Evolutionary conservation across 2,329 filamentous ascomycete species (phyloP).

Genomic region (Stachybotrys chlorohalonatus): DNA sequence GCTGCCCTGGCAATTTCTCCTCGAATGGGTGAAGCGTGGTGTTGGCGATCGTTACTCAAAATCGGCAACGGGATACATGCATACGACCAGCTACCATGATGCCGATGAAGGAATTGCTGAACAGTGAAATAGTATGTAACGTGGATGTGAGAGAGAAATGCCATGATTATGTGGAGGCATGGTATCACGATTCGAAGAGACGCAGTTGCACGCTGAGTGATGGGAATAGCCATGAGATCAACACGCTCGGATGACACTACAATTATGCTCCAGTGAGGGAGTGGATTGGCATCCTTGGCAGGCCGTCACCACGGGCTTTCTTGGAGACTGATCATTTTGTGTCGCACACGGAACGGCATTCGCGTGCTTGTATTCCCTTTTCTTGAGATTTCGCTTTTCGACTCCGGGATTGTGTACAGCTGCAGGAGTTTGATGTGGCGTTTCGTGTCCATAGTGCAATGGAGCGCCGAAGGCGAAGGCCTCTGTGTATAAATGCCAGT

Average conservation of each 20-base stretch:
- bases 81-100: background rate
- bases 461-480: too few species aligned
- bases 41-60: background rate
- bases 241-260: background rate
- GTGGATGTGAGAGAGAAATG: background rate
- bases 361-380: too few species aligned
- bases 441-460: too few species aligned
- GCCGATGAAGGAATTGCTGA: background rate
- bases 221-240: background rate
- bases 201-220: too few species aligned
- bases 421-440: too few species aligned
- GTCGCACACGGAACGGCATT: too few species aligned
- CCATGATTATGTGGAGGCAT: background rate
- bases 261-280: background rate
- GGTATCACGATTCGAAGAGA: background rate
- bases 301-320: background rate
- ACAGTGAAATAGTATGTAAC: background rate
- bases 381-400: too few species aligned
- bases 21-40: background rate
- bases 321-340: too few species aligned
- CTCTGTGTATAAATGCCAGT: too few species aligned
- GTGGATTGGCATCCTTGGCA: background rate
- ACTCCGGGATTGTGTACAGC: too few species aligned
- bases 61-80: background rate
- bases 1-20: background rate